These are phyloP conservation scores for Vanderwaltozyma verrucispora DNA, from an alignment of 805 yeast genomes.

Conservation along the genomic window DNA sequence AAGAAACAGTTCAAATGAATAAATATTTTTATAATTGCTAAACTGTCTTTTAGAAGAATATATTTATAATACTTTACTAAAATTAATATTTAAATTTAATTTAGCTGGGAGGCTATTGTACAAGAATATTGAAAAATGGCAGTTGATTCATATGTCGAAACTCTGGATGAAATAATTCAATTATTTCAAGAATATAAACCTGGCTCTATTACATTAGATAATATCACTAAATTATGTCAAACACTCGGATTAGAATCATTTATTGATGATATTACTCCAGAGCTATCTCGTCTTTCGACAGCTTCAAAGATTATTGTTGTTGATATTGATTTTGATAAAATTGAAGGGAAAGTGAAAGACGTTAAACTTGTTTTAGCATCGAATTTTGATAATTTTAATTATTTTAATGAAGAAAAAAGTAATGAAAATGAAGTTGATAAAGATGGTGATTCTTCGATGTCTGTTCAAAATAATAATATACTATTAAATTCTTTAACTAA, in stretches of 20 bases:
- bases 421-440: not conserved
- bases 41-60: no score
- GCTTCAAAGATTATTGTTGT: slow-evolving; percentile 30
- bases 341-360: slow-evolving; percentile 20
- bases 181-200: slow-evolving; percentile 26
- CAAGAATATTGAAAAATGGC: slow-evolving; percentile 15
- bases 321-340: slow-evolving; percentile 27
- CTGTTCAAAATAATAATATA: slow-evolving; percentile 13
- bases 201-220: slow-evolving; percentile 24
- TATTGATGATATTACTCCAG: slow-evolving; percentile 22
- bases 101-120: no score
- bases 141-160: slow-evolving; percentile 19
- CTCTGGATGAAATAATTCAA: slow-evolving; percentile 22
- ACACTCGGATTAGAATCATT: slow-evolving; percentile 27
- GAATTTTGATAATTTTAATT: slow-evolving; percentile 28
- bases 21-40: no score
- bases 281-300: slow-evolving; percentile 24
- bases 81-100: no score
- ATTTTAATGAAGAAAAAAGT: slow-evolving; percentile 16
- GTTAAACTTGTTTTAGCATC: slow-evolving; percentile 30
- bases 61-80: no score
- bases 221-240: slow-evolving; percentile 27
- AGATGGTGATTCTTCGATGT: not conserved
- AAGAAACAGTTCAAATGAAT: no score
- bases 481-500: slow-evolving; percentile 22